phyloP scores from a whole-genome alignment of 1,284 basidiomycete genomes.

The Stereum hirsutum region DNA sequence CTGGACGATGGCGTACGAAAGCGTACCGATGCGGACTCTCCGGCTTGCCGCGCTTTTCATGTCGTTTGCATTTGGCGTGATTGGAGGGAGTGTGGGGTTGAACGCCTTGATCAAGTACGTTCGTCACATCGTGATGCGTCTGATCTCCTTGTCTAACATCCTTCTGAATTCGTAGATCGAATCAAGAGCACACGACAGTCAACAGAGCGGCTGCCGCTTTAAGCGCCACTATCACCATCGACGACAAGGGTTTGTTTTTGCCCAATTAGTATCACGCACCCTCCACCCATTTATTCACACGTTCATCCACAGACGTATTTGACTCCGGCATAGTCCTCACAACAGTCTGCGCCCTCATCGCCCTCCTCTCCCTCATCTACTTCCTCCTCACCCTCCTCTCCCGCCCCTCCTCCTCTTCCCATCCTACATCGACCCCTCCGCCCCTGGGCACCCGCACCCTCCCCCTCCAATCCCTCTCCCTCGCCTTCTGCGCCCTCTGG shows the following conservation, averaged over 20 bases:
- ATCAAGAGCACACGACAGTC: constrained; percentile 20
- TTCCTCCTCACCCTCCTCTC: constrained; percentile 17
- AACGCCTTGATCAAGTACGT: constrained; percentile 32
- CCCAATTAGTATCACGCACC: background rate
- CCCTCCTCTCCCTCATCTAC: constrained; percentile 23
- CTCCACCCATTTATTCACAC: background rate
- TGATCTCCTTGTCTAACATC: background rate
- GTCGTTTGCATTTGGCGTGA: constrained; percentile 25
- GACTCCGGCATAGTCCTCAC: constrained; percentile 36
- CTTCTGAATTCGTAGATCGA: constrained; percentile 19
- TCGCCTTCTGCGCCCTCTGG: constrained; percentile 38
- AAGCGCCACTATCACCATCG: constrained; percentile 21
- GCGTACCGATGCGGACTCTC: background rate
- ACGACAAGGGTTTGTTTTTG: constrained; percentile 17
- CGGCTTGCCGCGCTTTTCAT: constrained; percentile 23
- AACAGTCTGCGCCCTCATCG: constrained; percentile 30
- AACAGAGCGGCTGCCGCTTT: constrained; percentile 15
- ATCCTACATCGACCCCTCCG: constrained; percentile 5
- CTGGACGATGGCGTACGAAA: too few relatives aligned
- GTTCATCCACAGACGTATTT: constrained; percentile 30
- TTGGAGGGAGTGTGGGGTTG: constrained; percentile 25
- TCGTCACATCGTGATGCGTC: background rate
- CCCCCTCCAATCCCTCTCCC: constrained; percentile 25
- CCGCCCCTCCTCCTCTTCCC: constrained; percentile 1
- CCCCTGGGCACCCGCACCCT: constrained; percentile 17